Conservation (phyloP, 2,329 filamentous ascomycete species). For the Cladosporium phlei region DNA sequence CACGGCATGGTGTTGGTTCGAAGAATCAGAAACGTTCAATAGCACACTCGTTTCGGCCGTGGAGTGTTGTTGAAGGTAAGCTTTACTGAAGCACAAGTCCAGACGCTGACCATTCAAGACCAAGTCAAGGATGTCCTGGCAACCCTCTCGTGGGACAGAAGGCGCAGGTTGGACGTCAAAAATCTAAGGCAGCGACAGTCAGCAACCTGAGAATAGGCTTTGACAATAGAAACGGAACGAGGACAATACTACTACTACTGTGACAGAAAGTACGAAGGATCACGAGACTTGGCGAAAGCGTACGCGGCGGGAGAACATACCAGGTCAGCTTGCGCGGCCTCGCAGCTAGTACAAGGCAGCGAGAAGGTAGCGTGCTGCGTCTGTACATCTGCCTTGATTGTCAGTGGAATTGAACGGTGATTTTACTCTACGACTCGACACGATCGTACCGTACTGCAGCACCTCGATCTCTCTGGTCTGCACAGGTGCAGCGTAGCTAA, state of each 20-base stretch:
- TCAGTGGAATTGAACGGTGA: not conserved
- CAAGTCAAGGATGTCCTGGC: conserved; percentile 11
- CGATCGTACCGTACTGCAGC: conserved; percentile 8
- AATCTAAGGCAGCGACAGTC: conserved; percentile 10
- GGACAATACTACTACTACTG: not conserved
- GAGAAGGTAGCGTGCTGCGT: conserved; percentile 10
- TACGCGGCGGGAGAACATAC: conserved; percentile 13
- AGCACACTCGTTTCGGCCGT: conserved; percentile 1
- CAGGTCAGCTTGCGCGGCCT: conserved; percentile 15
- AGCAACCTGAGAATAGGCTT: conserved; percentile 9
- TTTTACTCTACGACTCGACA: not conserved
- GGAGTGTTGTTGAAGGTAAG: not conserved
- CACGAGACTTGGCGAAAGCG: conserved; percentile 8
- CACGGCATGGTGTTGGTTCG: not conserved
- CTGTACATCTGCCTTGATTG: conserved; percentile 5
- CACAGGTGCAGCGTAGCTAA: conserved; percentile 1
- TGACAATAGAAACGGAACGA: not conserved
- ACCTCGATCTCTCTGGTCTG: conserved; percentile 10
- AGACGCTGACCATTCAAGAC: conserved; percentile 11
- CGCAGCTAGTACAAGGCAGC: conserved; percentile 15
- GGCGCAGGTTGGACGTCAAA: conserved; percentile 11
- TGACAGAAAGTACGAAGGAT: conserved; percentile 1
- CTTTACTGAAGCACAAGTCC: conserved; percentile 9
- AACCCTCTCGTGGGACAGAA: conserved; percentile 1
- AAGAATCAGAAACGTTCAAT: conserved; percentile 7